Evolutionary conservation across 1,139 yeast species (phyloP), one percentile per base, ranked within the genome.

Genomic region (Hemisphaericaspora xylofermentans): DNA sequence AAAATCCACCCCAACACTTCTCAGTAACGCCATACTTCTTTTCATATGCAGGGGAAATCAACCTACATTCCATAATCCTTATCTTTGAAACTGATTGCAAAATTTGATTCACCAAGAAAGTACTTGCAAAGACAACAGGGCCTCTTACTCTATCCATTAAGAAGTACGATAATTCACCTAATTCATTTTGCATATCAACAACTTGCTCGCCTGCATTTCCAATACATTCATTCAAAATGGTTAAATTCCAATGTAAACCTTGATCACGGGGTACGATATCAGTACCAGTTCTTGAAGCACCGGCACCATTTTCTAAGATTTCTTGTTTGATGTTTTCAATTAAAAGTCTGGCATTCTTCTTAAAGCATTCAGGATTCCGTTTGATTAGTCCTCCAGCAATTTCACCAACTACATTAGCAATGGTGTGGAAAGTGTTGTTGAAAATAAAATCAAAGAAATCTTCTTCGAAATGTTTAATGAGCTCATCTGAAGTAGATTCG

Each of bases 281-380:
- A 3, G 77, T 71, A 1, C 86, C 84, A 15, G 82, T 78, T 56
- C 96, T 76, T 0, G 83, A 68, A 1, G 78, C 67, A 1, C 97
- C 98, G 0, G 98, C 97, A 8, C 83, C 87, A 50, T 91, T 87
- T 52, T 84, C 91, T n/a, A 70, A 71, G 17, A 93, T 72, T 55
- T 93, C 96, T 22, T 77, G 80, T 38, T 71, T 69, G 27, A 91
- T 82, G 44, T 74, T 75, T 2, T 70, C 71, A 39, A 75, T 66
- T 21, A 85, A 61, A 19, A 71, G 55, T 1, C 68, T 64, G 37
- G 77, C 71, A 31, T 79, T 63, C 31, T 61, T 60, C 2, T 72
- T 66, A 47, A 83, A 77, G 5, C 58, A 53, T 28, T 55, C 54
- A 2, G 84, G 88, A 38, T 82, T 78, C 35, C 87, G 76, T 48